Conservation (phyloP, 306 rosid species). For the Cucumis melo region DNA sequence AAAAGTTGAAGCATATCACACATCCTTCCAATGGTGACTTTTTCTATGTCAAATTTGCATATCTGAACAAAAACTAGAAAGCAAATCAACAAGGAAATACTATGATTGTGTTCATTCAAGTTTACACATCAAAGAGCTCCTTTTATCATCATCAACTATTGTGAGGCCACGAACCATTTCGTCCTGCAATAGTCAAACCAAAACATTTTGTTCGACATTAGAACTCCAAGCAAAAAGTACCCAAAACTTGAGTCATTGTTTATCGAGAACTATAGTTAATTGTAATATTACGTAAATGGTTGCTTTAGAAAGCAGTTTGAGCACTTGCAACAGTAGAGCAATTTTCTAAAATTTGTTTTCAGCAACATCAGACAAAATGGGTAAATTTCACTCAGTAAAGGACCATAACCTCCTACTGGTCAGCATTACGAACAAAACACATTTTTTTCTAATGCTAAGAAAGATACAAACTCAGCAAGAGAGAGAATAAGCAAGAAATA, state of each 20-base stretch:
- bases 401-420: neutral
- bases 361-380: neutral
- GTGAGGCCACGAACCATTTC: neutral
- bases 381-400: neutral
- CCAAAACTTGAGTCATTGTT: neutral
- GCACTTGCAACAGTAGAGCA: neutral
- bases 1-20: neutral
- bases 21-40: neutral
- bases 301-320: neutral
- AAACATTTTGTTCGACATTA: neutral
- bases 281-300: neutral
- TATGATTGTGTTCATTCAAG: neutral
- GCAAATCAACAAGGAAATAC: neutral
- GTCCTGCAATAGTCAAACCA: neutral
- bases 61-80: neutral
- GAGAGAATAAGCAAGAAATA: no score
- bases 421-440: neutral
- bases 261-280: neutral
- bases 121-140: slow-evolving; percentile 5
- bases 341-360: neutral
- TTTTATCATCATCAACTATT: slow-evolving; percentile 1
- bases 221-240: neutral
- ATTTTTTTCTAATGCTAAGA: neutral
- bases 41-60: slow-evolving; percentile 2
- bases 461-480: neutral